Base-by-base conservation (phyloP, 768 basidiomycete genomes). In the Pisolithus sp. region DNA sequence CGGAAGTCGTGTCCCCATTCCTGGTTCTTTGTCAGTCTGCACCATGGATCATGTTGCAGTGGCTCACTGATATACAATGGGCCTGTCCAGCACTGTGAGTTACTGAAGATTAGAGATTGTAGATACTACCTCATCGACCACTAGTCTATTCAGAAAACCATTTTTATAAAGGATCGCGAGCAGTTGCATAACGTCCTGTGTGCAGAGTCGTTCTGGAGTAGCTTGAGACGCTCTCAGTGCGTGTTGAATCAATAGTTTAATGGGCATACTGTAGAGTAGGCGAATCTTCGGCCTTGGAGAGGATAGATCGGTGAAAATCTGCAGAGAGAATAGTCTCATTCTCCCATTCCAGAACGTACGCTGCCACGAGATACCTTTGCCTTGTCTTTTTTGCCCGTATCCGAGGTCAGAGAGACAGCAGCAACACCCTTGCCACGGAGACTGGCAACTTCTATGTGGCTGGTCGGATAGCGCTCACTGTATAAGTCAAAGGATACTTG, bases 1-100 rank as follows among this genome's bases (percentile, higher is more conserved):
- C 90, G 80, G 62, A 90, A 90, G 58, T 89, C 82, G 45, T 89
- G 87, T 0, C 87, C 88, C 89, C 88, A 91, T 73, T 90, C 89
- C 85, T 89, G 55, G 26, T 2, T 17, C n/a, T 17, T 18, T 17
- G 20, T 53, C 0, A 56, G 36, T 26, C 26, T 5, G 8, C 21
- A 20, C 7, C 10, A 12, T 37, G 26, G n/a, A 6, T 0, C 38
- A 8, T 18, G 40, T 8, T 23, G 39, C 28, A 5, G 8, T n/a
- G 38, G 54, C 75, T 58, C 55, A 86, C 87, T 18, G 88, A 89
- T 56, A 91, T 89, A 57, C 89, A 89, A 64, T 91, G 88, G 2
- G 88, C 89, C 86, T 87, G 34, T 26, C 20, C 9, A n/a, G 3
- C n/a, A 18, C 31, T 15, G 51, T 43, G 31, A 49, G 15, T 55